Evolutionary conservation across 2,329 filamentous ascomycete species (phyloP).

Genomic region (Corinectria fuckeliana): DNA sequence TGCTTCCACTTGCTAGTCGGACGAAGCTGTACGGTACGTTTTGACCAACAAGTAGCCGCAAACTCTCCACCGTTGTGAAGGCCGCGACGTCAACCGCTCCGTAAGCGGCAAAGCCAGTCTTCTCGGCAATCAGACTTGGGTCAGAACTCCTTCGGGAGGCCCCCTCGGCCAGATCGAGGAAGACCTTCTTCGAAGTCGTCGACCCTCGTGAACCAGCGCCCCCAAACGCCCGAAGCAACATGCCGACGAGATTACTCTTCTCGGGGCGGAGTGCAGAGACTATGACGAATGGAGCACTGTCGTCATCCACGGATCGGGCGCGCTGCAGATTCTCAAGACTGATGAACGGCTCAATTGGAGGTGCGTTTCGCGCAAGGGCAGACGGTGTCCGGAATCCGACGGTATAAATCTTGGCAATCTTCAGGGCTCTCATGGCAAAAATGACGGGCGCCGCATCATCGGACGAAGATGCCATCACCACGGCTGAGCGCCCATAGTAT

Average conservation of each 20-base stretch:
- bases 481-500: constrained; percentile 76
- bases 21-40: constrained; percentile 91
- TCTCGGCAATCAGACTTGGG: constrained; percentile 72
- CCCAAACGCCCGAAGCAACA: constrained; percentile 77
- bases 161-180: constrained; percentile 76
- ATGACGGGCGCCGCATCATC: constrained; percentile 80
- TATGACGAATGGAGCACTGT: constrained; percentile 76
- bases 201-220: constrained; percentile 40
- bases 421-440: constrained; percentile 78
- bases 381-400: constrained; percentile 76
- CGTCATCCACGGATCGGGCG: constrained; percentile 56
- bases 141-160: constrained; percentile 64
- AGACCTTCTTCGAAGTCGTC: constrained; percentile 68
- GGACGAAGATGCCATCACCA: constrained; percentile 75
- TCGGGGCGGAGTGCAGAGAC: constrained; percentile 80
- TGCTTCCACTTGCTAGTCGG: constrained; percentile 67
- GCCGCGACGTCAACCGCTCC: constrained; percentile 80
- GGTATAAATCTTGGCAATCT: constrained; percentile 81
- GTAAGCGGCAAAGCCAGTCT: constrained; percentile 80
- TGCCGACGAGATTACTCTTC: constrained; percentile 79
- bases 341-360: constrained; percentile 81
- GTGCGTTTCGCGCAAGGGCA: constrained; percentile 64
- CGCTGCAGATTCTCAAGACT: constrained; percentile 69
- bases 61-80: constrained; percentile 83
- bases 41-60: constrained; percentile 80